Base-by-base conservation (phyloP, 768 basidiomycete genomes). In the Mycena metata region DNA sequence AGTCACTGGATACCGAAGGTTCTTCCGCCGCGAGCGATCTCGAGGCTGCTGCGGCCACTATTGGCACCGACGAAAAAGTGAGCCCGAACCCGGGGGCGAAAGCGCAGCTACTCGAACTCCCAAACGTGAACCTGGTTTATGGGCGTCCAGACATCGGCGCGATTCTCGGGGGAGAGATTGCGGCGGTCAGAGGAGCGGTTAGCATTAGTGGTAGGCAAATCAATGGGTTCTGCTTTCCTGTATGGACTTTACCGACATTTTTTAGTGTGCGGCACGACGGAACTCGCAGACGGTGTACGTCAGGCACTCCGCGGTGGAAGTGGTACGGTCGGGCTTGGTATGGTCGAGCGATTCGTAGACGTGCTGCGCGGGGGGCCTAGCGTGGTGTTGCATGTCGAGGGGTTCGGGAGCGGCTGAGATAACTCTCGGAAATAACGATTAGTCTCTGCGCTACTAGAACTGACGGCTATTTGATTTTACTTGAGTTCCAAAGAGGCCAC, bases 191-290 rank as follows among this genome's bases (percentile, higher is more conserved):
- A 4, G 86, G 84, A 9, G 75, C 78, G 7, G 78, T 88, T 72
- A 83, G 84, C 10, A 83, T 89, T 30, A 85, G 80, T 35, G 87
- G 88, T 87, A 63, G 10, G 7, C 15, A 13, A 5, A 6, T 16
- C 26, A 19, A 23, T 19, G 13, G 24, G 39, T 13, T 41, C 33
- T 30, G 10, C n/a, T 60, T 43, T 16, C 33, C 21, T 24, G 3
- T 30, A 6, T 30, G 6, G 30, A n/a, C 24, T 49, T n/a, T 15
- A 21, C 52, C 16, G 47, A 39, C 35, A 65, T 21, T 17, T 54
- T 59, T 15, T 19, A 89, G 88, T 88, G 0, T 89, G 88, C 55
- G 88, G 88, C 4, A 81, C 86, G 0, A 78, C 79, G 24, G 75
- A 77, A 4, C 66, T 89, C 13, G 76, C 82, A 0, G 70, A 76